Conservation (phyloP, 1,139 yeast species). For the Torulaspora globosa region DNA sequence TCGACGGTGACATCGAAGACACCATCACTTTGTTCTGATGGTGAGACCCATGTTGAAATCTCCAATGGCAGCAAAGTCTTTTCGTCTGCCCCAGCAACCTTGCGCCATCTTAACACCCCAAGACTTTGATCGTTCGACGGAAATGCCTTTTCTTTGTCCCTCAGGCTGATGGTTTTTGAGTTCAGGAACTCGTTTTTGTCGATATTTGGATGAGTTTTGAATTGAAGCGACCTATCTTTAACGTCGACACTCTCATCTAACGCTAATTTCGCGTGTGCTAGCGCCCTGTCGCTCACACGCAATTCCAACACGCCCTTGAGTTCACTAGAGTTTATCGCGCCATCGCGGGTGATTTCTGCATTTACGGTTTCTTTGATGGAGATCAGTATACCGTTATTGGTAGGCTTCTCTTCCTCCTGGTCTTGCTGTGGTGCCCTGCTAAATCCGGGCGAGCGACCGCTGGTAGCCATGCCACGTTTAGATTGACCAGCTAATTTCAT, state of each 20-base stretch:
- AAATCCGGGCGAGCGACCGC: slow-evolving; percentile 17
- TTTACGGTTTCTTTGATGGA: slow-evolving; percentile 72
- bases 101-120: slow-evolving; percentile 91
- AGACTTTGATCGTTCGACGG: slow-evolving; percentile 87
- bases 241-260: slow-evolving; percentile 43
- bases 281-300: slow-evolving; percentile 69
- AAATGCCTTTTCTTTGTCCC: slow-evolving; percentile 73
- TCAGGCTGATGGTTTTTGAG: slow-evolving; percentile 60
- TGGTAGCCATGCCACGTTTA: slow-evolving; percentile 5
- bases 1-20: slow-evolving; percentile 77
- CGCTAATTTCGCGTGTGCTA: slow-evolving; percentile 62
- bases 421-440: slow-evolving; percentile 21
- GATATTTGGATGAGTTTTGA: slow-evolving; percentile 94
- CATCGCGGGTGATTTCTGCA: slow-evolving; percentile 81
- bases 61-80: slow-evolving; percentile 61
- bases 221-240: slow-evolving; percentile 48
- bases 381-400: slow-evolving; percentile 74
- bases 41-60: slow-evolving; percentile 80
- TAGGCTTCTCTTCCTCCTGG: slow-evolving; percentile 32
- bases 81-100: slow-evolving; percentile 56
- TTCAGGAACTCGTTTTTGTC: slow-evolving; percentile 68
- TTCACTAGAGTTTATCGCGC: slow-evolving; percentile 68
- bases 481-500: slow-evolving; percentile 15
- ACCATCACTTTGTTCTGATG: slow-evolving; percentile 50
- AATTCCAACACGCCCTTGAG: slow-evolving; percentile 88